phyloP scores from a whole-genome alignment of 257 asterid species.

The Solanum etuberosum region DNA sequence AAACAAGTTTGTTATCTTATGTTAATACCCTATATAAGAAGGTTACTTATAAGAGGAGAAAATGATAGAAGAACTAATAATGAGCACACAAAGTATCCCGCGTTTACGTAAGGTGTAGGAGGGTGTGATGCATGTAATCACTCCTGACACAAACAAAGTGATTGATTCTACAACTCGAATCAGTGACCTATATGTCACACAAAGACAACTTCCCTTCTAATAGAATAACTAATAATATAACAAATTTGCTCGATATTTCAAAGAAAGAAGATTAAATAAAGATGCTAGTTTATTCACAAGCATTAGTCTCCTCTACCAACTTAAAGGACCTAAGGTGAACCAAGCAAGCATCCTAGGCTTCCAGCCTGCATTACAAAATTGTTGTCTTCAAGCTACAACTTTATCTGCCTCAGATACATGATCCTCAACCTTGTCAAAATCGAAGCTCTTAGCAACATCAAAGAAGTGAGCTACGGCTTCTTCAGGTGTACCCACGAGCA shows the following conservation, averaged over 20 bases:
- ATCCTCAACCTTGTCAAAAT: constrained; percentile 27
- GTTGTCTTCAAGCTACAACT: constrained; percentile 30
- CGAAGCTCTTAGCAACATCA: constrained; percentile 58
- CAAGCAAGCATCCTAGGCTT: neutral
- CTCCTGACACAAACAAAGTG: neutral
- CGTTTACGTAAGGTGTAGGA: neutral
- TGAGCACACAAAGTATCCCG: too few species aligned
- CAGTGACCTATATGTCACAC: neutral
- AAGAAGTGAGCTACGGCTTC: constrained; percentile 93
- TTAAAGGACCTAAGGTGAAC: neutral
- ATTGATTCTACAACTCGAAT: neutral
- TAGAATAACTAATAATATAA: neutral
- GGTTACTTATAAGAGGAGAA: too few species aligned
- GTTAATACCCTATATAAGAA: too few species aligned
- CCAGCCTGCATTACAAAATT: neutral
- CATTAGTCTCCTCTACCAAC: neutral
- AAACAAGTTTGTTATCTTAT: too few species aligned
- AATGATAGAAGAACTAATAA: neutral
- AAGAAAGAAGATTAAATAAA: neutral
- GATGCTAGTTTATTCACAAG: neutral
- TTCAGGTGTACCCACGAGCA: constrained; percentile 91
- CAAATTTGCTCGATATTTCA: neutral
- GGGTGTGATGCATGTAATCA: neutral
- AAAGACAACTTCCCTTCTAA: neutral
- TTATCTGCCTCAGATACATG: constrained; percentile 20